Base-by-base conservation (phyloP, 2,329 filamentous ascomycete species). In the Sarocladium brachiariae region DNA sequence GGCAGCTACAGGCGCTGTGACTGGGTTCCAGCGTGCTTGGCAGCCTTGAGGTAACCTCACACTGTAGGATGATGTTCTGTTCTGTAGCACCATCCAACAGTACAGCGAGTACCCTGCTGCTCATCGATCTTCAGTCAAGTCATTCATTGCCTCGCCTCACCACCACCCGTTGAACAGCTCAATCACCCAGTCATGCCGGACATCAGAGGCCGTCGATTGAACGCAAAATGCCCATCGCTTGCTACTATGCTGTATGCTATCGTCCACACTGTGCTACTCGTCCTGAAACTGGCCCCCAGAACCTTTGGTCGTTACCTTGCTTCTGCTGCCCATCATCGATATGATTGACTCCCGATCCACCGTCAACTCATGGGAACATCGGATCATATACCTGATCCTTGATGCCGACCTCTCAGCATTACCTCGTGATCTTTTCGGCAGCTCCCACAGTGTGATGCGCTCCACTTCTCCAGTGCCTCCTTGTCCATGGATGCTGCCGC, bases 391-490 rank as follows among this genome's bases (percentile, higher is more conserved):
- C 43, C 16, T 14, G 43, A 18, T 9, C 43, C 53, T 48, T 56
- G 61, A 53, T 62, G 62, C 13, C 43, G 24, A 55, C 63, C 62
- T 52, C 53, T 58, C 54, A 65, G 62, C 41, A 67, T 58, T 4
- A 52, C 58, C 23, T 61, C 55, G 31, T 66, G 62, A 57, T 82
- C 78, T 10, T 61, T 63, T 55, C 64, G 68, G 57, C 78, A 82
- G 61, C 78, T 81, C 25, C 76, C 74, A 51, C 78, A 82, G 56
- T 82, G 78, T 53, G 69, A 70, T 2, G 71, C 65, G 52, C 76
- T 68, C 78, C 78, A 82, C 46, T 64, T 59, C 55, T 65, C 64
- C 52, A 81, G 58, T 37, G 60, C 64, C 53, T 67, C 64, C 53
- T 63, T 61, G 53, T 63, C 60, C 50, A 66, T 61, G 16, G 52